Evolutionary conservation across 208 protist genomes (phyloP), one percentile per base, ranked within the genome.

Genomic region (Trypanosoma rangeli): DNA sequence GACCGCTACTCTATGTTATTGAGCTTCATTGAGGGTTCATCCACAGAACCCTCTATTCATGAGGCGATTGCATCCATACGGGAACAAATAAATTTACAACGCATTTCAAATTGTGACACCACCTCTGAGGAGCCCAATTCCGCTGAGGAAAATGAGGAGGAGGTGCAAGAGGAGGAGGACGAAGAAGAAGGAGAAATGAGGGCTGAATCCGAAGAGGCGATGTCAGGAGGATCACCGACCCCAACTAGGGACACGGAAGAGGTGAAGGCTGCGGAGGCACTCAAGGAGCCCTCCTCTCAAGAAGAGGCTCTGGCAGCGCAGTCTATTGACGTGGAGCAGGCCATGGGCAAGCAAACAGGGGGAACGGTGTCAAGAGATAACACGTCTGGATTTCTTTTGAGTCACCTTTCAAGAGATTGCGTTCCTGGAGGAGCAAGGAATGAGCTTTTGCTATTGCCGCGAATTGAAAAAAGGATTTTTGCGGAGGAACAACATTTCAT

Each of bases 11-110:
- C 85, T 29, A 33, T 48, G 1, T 57, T 86, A 16, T 56, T 91
- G 16, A 37, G 59, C 20, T 37, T 69, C 49, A 59, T 86, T 10
- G 64, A 68, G 2, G 42, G 37, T 4, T 33, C 64, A 33, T 50
- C 50, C 12, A 57, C 62, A 15, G 70, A 77, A 18, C 52, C 48
- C 0, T 64, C 60, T 50, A 58, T 73, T 5, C 31, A 8, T 16
- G 81, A 90, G 39, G 74, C 81, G 22, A 73, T 93, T 39, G 64
- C 61, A 5, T 58, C 81, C 22, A 71, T 90, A 22, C 82, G 74
- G 13, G 79, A 85, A 64, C 83, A 93, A 71, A 79, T 90, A 31
- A 63, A 54, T 26, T 64, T 89, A 20, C 83, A 87, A 48, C 82
- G 77, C 28, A 54, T 82, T 62, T 18, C 50, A 24, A 66, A 72